Conservation (phyloP, 305 asterid genomes). For the Plantago lanceolata region DNA sequence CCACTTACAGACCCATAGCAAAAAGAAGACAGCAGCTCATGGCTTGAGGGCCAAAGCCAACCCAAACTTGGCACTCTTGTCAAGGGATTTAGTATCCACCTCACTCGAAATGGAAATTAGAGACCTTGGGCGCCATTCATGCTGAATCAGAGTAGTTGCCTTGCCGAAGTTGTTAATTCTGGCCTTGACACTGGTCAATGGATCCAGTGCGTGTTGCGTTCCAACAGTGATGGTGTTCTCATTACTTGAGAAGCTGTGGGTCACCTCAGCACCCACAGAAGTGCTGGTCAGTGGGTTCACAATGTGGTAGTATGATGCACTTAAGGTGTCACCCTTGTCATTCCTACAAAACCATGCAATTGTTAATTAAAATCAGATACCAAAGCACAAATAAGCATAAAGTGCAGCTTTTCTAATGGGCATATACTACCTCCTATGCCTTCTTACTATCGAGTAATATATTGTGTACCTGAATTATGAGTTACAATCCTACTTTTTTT, state of each 20-base stretch:
- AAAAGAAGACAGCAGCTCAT: slow-evolving; percentile 21
- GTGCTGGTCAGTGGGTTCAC: slow-evolving; percentile 65
- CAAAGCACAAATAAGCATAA: not conserved
- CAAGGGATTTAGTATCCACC: slow-evolving; percentile 71
- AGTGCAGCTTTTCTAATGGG: not conserved
- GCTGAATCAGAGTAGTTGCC: slow-evolving; percentile 71
- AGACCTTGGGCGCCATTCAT: slow-evolving; percentile 86
- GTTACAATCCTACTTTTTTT: not conserved
- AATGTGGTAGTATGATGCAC: slow-evolving; percentile 75
- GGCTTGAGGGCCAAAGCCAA: slow-evolving; percentile 83
- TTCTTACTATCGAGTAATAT: not conserved
- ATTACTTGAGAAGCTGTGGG: slow-evolving; percentile 65
- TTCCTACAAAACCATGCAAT: slow-evolving; percentile 41
- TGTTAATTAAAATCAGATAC: slow-evolving; percentile 13
- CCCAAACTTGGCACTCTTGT: slow-evolving; percentile 80
- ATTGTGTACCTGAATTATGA: not conserved
- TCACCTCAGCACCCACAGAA: slow-evolving; percentile 80
- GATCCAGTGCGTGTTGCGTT: slow-evolving; percentile 65
- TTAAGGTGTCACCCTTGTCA: slow-evolving; percentile 68
- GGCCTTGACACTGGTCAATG: slow-evolving; percentile 64
- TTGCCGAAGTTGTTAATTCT: slow-evolving; percentile 67
- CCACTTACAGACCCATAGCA: slow-evolving; percentile 17
- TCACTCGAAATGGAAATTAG: slow-evolving; percentile 68
- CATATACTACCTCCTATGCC: not conserved
- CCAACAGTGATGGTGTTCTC: slow-evolving; percentile 73